These are phyloP conservation scores for Trichoderma breve DNA, from an alignment of 2,329 filamentous ascomycete genomes.

Conservation along the genomic window DNA sequence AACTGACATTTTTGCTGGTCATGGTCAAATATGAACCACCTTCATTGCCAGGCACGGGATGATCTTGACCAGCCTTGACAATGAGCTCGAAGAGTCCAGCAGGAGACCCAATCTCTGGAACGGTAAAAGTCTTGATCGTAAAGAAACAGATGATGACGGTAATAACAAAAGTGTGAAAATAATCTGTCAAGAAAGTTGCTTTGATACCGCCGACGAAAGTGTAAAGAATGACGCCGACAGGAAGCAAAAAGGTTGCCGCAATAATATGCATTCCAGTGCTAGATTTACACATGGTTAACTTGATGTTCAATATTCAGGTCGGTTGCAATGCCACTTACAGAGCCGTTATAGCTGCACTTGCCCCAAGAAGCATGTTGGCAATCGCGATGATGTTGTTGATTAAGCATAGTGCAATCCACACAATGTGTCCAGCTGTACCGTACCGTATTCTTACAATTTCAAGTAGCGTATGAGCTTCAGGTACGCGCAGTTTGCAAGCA, in stretches of 20 bases:
- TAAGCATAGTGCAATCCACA: conserved; percentile 51
- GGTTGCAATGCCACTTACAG: conserved; percentile 27
- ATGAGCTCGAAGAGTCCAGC: conserved; percentile 50
- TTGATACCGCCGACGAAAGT: conserved; percentile 42
- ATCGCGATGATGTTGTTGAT: conserved; percentile 55
- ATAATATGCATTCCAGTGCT: conserved; percentile 51
- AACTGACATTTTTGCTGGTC: conserved; percentile 47
- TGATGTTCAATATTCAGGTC: rapidly evolving
- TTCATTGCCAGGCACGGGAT: conserved; percentile 51
- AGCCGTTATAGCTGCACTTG: conserved; percentile 35
- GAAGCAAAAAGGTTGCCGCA: conserved; percentile 46
- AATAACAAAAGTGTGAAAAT: conserved; percentile 54
- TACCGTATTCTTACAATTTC: conserved; percentile 54
- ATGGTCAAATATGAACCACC: conserved; percentile 56
- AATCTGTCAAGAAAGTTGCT: conserved; percentile 48
- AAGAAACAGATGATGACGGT: conserved; percentile 52
- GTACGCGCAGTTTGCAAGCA: conserved; percentile 51
- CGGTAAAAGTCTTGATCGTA: conserved; percentile 44
- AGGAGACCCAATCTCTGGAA: conserved; percentile 47
- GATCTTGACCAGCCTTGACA: conserved; percentile 40
- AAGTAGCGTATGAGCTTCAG: conserved; percentile 53
- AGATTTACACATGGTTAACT: conserved; percentile 6
- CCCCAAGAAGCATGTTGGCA: conserved; percentile 51
- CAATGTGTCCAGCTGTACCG: conserved; percentile 46
- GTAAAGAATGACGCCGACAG: conserved; percentile 40